Conservation (phyloP, 179 eudicot genomes). For the Patellifolia procumbens region DNA sequence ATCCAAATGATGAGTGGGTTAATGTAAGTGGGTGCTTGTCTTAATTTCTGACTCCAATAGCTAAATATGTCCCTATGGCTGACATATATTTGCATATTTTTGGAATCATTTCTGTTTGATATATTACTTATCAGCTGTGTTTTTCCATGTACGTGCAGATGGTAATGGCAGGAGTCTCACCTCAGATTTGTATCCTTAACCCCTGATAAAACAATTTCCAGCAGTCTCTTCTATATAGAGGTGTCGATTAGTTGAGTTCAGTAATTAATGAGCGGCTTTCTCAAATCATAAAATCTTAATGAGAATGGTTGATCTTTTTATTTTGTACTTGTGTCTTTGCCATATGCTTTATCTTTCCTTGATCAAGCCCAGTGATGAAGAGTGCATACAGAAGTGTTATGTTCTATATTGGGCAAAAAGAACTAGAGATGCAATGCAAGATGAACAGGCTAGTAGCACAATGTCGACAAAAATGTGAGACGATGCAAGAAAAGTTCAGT, state of each 20-base stretch:
- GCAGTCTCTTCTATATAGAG: neutral
- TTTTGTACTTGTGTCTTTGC: neutral
- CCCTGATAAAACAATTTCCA: neutral
- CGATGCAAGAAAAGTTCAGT: conserved; percentile 79
- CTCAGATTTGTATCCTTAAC: conserved; percentile 86
- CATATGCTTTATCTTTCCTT: conserved; percentile 39
- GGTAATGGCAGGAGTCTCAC: conserved; percentile 86
- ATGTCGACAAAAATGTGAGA: conserved; percentile 84
- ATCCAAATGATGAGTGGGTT: conserved; percentile 86
- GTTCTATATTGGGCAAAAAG: conserved; percentile 89
- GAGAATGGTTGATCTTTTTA: neutral
- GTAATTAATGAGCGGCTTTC: neutral
- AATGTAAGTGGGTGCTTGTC: conserved; percentile 60
- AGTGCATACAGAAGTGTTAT: conserved; percentile 84
- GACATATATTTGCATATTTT: conserved; percentile 12
- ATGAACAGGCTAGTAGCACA: conserved; percentile 82
- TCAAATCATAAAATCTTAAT: neutral
- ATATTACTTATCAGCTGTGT: neutral
- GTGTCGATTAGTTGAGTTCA: neutral
- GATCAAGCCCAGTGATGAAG: conserved; percentile 69
- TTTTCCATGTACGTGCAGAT: conserved; percentile 43
- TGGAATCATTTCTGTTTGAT: conserved; percentile 16
- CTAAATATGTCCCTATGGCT: neutral
- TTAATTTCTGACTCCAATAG: no score
- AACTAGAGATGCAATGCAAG: conserved; percentile 91